A percentile compares a stretch with the other conserved stretches of the same genome.
phyloP scores from a whole-genome alignment of 2,329 filamentous ascomycete genomes.

The Pseudogymnoascus destructans region DNA sequence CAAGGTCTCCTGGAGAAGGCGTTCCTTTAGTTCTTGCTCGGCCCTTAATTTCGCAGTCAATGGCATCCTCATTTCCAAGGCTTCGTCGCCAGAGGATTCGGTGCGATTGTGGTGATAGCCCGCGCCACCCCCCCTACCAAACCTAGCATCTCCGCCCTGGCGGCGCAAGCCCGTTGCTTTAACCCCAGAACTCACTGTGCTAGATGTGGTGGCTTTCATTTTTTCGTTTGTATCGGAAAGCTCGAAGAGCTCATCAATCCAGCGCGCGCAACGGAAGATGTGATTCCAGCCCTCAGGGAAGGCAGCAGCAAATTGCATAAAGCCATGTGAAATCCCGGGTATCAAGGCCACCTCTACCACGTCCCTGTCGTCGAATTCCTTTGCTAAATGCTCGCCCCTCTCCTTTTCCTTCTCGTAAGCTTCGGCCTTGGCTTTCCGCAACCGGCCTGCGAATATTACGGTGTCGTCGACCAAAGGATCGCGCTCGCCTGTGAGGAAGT shows the following conservation, averaged over 20 bases:
- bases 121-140: background rate
- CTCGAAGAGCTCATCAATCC: slow-evolving; percentile 69
- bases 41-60: slow-evolving; percentile 25
- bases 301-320: slow-evolving; percentile 77
- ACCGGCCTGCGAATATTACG: slow-evolving; percentile 80
- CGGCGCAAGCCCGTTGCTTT: slow-evolving; percentile 10
- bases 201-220: slow-evolving; percentile 20
- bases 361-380: slow-evolving; percentile 56
- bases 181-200: slow-evolving; percentile 13
- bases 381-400: slow-evolving; percentile 35
- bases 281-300: slow-evolving; percentile 88
- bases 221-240: slow-evolving; percentile 33
- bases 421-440: slow-evolving; percentile 65
- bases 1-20: slow-evolving; percentile 19
- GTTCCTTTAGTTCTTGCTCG: slow-evolving; percentile 31
- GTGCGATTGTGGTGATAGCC: slow-evolving; percentile 17
- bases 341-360: slow-evolving; percentile 73
- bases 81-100: slow-evolving; percentile 52
- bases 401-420: slow-evolving; percentile 37
- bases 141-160: slow-evolving; percentile 11
- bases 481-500: slow-evolving; percentile 86
- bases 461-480: slow-evolving; percentile 95
- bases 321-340: slow-evolving; percentile 84
- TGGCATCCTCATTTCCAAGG: slow-evolving; percentile 68
- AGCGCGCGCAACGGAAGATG: slow-evolving; percentile 62